Conservation (phyloP, 495 filamentous ascomycete genomes). For the Letharia columbiana region DNA sequence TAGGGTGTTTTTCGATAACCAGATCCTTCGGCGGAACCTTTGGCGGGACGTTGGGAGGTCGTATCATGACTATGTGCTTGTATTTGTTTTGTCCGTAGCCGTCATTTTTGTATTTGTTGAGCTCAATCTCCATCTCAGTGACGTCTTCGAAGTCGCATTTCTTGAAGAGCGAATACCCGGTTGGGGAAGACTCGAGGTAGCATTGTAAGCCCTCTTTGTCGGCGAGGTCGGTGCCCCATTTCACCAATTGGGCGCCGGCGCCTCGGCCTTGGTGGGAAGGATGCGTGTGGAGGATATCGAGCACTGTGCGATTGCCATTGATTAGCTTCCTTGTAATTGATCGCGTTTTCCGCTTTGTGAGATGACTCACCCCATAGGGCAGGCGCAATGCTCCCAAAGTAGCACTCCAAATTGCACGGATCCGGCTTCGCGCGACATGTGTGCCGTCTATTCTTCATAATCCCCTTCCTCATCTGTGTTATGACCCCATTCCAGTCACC, state of each 20-base stretch:
- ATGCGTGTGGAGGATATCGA: conserved; percentile 33
- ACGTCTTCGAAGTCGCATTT: conserved; percentile 30
- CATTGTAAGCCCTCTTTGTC: conserved; percentile 34
- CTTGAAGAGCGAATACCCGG: conserved; percentile 30
- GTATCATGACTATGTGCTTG: conserved; percentile 22
- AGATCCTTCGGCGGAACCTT: conserved; percentile 15
- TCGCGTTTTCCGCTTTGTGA: neutral
- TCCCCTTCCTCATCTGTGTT: conserved; percentile 17
- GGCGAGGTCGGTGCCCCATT: conserved; percentile 37
- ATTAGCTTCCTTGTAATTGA: neutral
- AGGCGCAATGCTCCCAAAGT: conserved; percentile 20
- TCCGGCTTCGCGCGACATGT: conserved; percentile 13
- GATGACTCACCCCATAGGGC: conserved; percentile 19
- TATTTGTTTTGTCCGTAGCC: conserved; percentile 17
- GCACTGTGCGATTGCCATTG: conserved; percentile 23
- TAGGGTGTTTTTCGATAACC: neutral
- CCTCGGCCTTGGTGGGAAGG: conserved; percentile 35
- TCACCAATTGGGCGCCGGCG: conserved; percentile 33
- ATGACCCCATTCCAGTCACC: conserved; percentile 20
- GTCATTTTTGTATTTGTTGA: conserved; percentile 13
- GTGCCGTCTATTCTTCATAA: conserved; percentile 18
- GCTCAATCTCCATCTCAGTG: conserved; percentile 21
- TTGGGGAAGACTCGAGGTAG: conserved; percentile 32
- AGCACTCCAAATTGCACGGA: conserved; percentile 19
- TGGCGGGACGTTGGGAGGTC: conserved; percentile 16